A percentile compares a stretch with the other conserved stretches of the same genome.
Evolutionary conservation across 352 stramenopile genomes (phyloP).

Genomic region (Phytopythium ostracodes): DNA sequence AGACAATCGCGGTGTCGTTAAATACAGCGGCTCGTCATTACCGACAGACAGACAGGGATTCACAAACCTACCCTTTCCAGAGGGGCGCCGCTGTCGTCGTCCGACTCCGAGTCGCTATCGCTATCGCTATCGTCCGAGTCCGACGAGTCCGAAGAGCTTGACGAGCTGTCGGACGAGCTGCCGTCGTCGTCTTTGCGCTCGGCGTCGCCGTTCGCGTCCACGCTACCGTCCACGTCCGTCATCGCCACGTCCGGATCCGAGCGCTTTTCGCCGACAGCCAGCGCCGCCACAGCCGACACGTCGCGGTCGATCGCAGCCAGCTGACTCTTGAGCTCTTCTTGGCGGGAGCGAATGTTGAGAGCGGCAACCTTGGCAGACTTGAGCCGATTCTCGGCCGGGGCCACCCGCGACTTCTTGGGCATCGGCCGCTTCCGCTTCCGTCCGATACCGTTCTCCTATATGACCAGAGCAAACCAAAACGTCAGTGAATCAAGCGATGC

Average conservation of each 20-base stretch:
- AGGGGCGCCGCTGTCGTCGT: conserved; percentile 66
- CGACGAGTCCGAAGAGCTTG: conserved; percentile 74
- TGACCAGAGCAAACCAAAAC: neutral
- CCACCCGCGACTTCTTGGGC: conserved; percentile 43
- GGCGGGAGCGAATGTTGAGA: conserved; percentile 60
- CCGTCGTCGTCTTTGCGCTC: conserved; percentile 28
- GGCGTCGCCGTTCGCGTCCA: conserved; percentile 25
- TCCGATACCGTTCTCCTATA: conserved; percentile 85
- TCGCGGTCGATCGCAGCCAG: conserved; percentile 70
- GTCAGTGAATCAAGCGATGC: neutral
- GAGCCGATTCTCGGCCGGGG: conserved; percentile 59
- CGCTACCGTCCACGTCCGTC: conserved; percentile 31
- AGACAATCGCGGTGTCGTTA: conserved; percentile 13
- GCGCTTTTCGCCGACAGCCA: conserved; percentile 20
- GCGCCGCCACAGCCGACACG: conserved; percentile 8
- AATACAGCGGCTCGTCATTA: conserved; percentile 4
- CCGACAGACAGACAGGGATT: neutral
- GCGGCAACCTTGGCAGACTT: conserved; percentile 83
- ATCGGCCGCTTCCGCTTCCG: conserved; percentile 77
- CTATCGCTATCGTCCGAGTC: conserved; percentile 81
- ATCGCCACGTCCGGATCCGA: conserved; percentile 46
- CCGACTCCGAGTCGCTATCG: conserved; percentile 84
- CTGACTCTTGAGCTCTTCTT: conserved; percentile 79
- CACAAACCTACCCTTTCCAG: conserved; percentile 82
- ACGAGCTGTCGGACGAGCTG: conserved; percentile 61